A percentile compares a stretch with the other conserved stretches of the same genome.
These are phyloP conservation scores for Zelopaecilomyces penicillatus DNA, from an alignment of 2,329 filamentous ascomycete genomes.

Conservation along the genomic window DNA sequence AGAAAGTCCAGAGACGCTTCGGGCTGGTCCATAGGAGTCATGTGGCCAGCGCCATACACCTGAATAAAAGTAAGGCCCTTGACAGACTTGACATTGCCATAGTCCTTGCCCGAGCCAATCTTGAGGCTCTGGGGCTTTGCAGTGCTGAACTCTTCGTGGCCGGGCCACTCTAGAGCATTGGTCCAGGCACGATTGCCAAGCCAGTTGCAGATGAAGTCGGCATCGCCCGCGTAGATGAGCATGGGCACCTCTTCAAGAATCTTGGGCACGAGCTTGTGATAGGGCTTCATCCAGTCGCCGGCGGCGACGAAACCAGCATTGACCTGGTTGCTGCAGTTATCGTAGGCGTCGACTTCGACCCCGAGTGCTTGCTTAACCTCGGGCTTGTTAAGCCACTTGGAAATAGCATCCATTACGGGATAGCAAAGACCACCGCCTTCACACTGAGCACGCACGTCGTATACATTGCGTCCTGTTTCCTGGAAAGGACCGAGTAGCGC, in stretches of 20 bases:
- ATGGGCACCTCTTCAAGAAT: conserved; percentile 87
- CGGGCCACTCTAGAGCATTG: conserved; percentile 84
- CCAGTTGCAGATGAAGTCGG: conserved; percentile 93
- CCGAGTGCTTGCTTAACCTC: conserved; percentile 80
- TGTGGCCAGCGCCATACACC: conserved; percentile 83
- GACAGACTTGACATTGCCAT: conserved; percentile 73
- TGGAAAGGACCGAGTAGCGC: conserved; percentile 89
- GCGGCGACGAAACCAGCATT: conserved; percentile 96
- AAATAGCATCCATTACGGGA: conserved; percentile 76
- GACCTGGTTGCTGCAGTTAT: conserved; percentile 95
- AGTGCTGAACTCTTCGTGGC: conserved; percentile 70
- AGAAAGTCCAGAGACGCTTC: conserved; percentile 81
- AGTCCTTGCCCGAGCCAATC: conserved; percentile 41
- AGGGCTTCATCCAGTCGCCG: conserved; percentile 97
- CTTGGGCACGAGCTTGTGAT: conserved; percentile 77
- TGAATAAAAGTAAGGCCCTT: conserved; percentile 92
- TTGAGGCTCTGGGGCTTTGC: conserved; percentile 61
- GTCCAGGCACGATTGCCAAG: conserved; percentile 95
- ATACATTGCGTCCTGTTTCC: conserved; percentile 83
- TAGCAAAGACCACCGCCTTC: conserved; percentile 83
- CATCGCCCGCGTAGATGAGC: conserved; percentile 84
- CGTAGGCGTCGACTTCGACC: conserved; percentile 77
- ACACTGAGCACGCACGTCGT: conserved; percentile 86
- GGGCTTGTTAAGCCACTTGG: conserved; percentile 73
- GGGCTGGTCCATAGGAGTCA: conserved; percentile 94